These are phyloP conservation scores for Heterobasidion occidentale DNA, from an alignment of 1,284 basidiomycete species.

Conservation along the genomic window DNA sequence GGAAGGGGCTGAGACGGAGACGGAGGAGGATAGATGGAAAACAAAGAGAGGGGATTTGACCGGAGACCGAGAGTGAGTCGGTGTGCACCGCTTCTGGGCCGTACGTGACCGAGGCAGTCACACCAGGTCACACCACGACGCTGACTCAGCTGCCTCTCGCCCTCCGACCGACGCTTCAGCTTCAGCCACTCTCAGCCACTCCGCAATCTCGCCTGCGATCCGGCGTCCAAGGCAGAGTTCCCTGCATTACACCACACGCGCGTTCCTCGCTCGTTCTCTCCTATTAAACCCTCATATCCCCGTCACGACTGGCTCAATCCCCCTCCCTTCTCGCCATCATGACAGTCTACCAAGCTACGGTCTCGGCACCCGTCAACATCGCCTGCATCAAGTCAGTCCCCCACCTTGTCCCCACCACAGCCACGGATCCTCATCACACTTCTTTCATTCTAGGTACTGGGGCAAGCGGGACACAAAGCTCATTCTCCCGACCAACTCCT, in stretches of 20 bases:
- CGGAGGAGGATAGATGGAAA: neutral
- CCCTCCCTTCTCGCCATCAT: conserved; percentile 29
- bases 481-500: conserved; percentile 96
- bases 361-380: conserved; percentile 93
- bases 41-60: neutral
- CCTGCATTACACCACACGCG: conserved; percentile 3
- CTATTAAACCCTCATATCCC: neutral
- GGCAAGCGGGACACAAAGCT: conserved; percentile 95
- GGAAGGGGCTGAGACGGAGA: neutral
- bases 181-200: no score
- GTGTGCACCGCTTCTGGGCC: no score
- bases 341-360: conserved; percentile 78
- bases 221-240: no score
- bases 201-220: no score
- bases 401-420: conserved; percentile 3
- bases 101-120: no score
- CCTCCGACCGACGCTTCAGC: no score
- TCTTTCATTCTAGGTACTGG: conserved; percentile 70
- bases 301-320: no score
- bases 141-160: no score
- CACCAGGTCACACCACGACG: no score
- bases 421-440: neutral
- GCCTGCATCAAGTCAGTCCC: conserved; percentile 84
- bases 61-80: no score
- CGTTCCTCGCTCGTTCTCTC: conserved; percentile 5